Evolutionary conservation across 2,329 filamentous ascomycete genomes (phyloP), one percentile per base, ranked within the genome.

Genomic region (Ceratocystiopsis brevicomis): DNA sequence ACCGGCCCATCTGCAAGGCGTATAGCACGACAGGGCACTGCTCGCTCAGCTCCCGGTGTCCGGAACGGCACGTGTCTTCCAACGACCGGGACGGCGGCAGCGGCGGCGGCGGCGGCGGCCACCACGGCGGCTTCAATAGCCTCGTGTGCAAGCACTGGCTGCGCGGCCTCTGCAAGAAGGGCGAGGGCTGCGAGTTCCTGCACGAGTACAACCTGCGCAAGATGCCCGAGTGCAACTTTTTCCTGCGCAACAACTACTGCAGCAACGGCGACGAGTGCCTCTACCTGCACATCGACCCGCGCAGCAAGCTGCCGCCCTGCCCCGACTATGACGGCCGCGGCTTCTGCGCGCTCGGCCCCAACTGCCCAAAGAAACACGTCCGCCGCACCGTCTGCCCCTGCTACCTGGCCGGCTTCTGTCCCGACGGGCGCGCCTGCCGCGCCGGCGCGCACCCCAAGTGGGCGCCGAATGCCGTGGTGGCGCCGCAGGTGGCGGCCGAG

Each of bases 121-220:
- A 52, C 50, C 52, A 55, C 53, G 61, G 67, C 37, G 76, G 76
- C 33, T 80, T 80, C 58, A 83, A 80, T 63, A 81, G 73, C 56
- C 76, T 96, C 15, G 88, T 98, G 48, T 98, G 90, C 76, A 98
- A 98, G 66, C 90, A 96, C 69, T 96, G 90, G 78, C 77, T 96
- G 56, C 83, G 92, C 50, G 88, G 87, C 0, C 75, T 98, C 17
- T 98, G 90, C 69, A 98, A 98, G 59, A 96, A 96, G 63, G 90
- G 88, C 54, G 81, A 95, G 57, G 76, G 78, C 52, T 98, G 90
- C 76, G 90, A 98, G 66, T 98, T 96, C 56, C 69, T 96, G 40
- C 90, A 98, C 69, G 90, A 96, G 63, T 98, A 95, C 68, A 96
- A 98, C 63, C 73, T 98, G 52, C 78, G 90, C 50, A 87, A 90